Evolutionary conservation across 495 filamentous ascomycete genomes (phyloP), one percentile per base, ranked within the genome.

Genomic region (Tuber umbilicatum): DNA sequence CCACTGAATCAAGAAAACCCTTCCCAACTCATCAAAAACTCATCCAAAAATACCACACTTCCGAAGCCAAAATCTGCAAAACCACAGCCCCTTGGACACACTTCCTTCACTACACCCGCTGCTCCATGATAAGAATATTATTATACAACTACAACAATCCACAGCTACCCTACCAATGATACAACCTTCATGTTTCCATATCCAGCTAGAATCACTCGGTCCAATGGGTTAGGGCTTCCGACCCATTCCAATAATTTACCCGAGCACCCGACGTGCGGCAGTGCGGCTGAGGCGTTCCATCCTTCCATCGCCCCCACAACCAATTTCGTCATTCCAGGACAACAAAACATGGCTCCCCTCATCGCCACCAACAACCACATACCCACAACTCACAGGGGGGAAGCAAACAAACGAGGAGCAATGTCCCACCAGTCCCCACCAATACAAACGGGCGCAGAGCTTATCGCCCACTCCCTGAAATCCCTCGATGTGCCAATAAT

Each of bases 381-480:
- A 64, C 55, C 55, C n/a, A 3, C 9, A 31, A n/a, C 9, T 5
- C 9, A 1, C n/a, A 23, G 10, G 2, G 50, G 10, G 31, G 21
- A 3, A 55, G 27, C 1, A n/a, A 55, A 60, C 10, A 0, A 19
- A 12, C n/a, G 38, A 31, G 27, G 14, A 31, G 31, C 12, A 1
- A 64, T 64, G 55, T 3, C 55, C 55, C 55, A 64, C 10, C 27
- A 64, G 5, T 10, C 55, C 55, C 55, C 55, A 10, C 55, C 55
- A 17, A 64, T 64, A 64, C n/a, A 69, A 27, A 87, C 86, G 21
- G 89, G 89, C 41, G 88, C 89, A 23, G 85, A 87, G 64, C 81
- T 90, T 4, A 88, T 90, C 73, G 89, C 89, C n/a, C 83, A 84
- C 70, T 85, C 86, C 42, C 84, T 90, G 45, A 86, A 85, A 50